Base-by-base conservation (phyloP, 176 grass and related monocot genomes). In the Alopecurus myosuroides region DNA sequence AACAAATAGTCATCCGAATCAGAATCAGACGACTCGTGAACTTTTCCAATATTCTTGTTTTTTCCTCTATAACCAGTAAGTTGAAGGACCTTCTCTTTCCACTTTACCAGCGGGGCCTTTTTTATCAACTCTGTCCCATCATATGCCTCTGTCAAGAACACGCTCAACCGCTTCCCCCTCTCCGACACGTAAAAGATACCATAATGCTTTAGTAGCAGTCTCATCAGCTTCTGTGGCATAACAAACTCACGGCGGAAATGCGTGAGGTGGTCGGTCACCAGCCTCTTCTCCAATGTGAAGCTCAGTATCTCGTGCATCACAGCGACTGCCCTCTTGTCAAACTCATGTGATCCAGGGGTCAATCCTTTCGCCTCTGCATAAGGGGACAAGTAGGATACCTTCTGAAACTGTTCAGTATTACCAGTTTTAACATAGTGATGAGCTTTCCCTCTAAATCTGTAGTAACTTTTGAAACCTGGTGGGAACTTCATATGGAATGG, bases 131-230 rank as follows among this genome's bases (percentile, higher is more conserved):
- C 88, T 28, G 86, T 89, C 52, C 92, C 84, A 14, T 97, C 83
- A 70, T 98, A 98, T 66, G 92, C 93, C 86, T 95, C 90, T 6
- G 85, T 93, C 77, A 95, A 87, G 84, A 98, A 95, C 51, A 95
- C 90, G 3, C 91, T 98, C 30, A 93, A 20, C 10, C 93, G 81
- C 85, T 93, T 98, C 52, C 95, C 92, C 82, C 89, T 86, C 82
- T 95, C 95, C 13, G 91, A 98, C 49, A 95, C 91, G 78, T 98
- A 98, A 83, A 98, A 98, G 40, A 97, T 90, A 53, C 90, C 95
- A 79, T 92, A 91, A 79, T 97, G 90, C 81, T 97, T 94, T 82
- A 97, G 77, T 20, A 92, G 84, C 42, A 97, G 61, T 77, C 94
- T 88, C 94, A 92, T 94, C 49, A 97, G 82, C 81, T 98, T 95